Percentiles rank a stretch among this genome's conserved stretches.
Conservation (phyloP, 805 yeast species). For the Yarrowia keelungensis region DNA sequence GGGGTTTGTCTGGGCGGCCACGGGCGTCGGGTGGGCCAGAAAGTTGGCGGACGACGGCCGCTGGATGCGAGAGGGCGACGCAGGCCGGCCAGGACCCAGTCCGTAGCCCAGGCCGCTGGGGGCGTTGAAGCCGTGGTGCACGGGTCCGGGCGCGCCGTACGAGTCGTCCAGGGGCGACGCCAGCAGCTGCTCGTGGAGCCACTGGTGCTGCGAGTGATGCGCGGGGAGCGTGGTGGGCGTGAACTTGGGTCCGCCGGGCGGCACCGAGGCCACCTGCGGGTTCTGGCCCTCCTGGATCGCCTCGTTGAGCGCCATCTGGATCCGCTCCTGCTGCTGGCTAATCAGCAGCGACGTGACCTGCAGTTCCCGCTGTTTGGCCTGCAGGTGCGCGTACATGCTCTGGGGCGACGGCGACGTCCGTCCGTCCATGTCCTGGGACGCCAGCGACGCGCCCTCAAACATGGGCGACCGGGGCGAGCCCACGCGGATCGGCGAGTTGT, state of each 20-base stretch:
- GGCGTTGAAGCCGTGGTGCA: slow-evolving; percentile 7
- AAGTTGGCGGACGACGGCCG: slow-evolving; percentile 33
- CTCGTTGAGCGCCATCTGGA: slow-evolving; percentile 43
- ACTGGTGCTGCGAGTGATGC: slow-evolving; percentile 41
- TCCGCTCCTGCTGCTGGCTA: slow-evolving; percentile 50
- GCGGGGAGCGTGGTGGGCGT: slow-evolving; percentile 36
- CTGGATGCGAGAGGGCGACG: slow-evolving; percentile 24
- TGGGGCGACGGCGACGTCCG: slow-evolving; percentile 40
- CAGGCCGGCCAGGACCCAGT: slow-evolving; percentile 7
- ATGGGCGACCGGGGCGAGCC: slow-evolving; percentile 37
- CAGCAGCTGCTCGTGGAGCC: slow-evolving; percentile 41
- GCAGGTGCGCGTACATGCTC: slow-evolving; percentile 47
- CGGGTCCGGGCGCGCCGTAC: neutral
- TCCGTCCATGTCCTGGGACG: slow-evolving; percentile 4
- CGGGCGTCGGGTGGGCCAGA: slow-evolving; percentile 41
- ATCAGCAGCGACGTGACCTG: slow-evolving; percentile 48
- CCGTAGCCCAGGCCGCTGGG: slow-evolving; percentile 14
- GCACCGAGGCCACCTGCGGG: slow-evolving; percentile 20
- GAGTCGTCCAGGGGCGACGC: slow-evolving; percentile 34
- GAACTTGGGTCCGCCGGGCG: slow-evolving; percentile 1
- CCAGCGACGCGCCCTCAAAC: slow-evolving; percentile 24
- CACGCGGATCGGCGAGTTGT: slow-evolving; percentile 29
- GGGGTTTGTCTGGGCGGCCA: slow-evolving; percentile 43
- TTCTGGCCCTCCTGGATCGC: slow-evolving; percentile 31
- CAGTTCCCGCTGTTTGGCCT: slow-evolving; percentile 50